Conservation (phyloP, 2,329 filamentous ascomycete genomes). For the Cordyceps fumosorosea region DNA sequence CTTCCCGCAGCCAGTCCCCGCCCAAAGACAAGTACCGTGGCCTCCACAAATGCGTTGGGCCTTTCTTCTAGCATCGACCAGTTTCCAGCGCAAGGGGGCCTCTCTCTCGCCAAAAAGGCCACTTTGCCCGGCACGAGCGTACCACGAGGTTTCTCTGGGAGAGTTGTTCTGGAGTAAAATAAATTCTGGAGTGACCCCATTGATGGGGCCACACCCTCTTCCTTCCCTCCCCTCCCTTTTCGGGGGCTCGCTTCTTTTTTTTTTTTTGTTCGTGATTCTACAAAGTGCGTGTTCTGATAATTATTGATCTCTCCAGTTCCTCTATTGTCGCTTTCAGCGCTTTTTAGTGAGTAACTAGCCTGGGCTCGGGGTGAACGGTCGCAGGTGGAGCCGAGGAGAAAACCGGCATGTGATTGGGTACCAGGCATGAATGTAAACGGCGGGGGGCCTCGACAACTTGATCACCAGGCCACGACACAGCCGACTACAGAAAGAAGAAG, state of each 20-base stretch:
- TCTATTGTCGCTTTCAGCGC: neutral
- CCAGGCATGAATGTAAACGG: neutral
- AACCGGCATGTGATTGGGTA: constrained; percentile 4
- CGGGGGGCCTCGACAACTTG: neutral
- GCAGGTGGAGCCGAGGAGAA: neutral
- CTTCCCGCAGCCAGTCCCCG: neutral
- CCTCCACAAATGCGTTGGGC: no score
- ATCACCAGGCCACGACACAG: constrained; percentile 2
- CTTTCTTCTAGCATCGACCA: neutral
- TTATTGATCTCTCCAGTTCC: no score
- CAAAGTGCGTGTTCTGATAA: no score
- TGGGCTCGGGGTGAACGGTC: neutral
- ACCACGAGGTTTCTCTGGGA: neutral
- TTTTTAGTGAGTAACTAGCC: neutral
- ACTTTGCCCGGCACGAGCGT: neutral
- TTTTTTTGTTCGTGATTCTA: no score
- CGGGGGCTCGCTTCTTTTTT: no score
- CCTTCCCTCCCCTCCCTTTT: no score
- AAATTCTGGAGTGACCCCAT: no score
- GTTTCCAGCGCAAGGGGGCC: constrained; percentile 4
- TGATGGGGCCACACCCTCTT: no score
- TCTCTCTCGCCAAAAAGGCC: neutral
- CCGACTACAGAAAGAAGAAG: neutral
- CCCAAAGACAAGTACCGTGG: neutral
- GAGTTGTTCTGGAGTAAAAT: no score